These are phyloP conservation scores for Allium fistulosum DNA, from an alignment of 106 monocot genomes.

Conservation along the genomic window DNA sequence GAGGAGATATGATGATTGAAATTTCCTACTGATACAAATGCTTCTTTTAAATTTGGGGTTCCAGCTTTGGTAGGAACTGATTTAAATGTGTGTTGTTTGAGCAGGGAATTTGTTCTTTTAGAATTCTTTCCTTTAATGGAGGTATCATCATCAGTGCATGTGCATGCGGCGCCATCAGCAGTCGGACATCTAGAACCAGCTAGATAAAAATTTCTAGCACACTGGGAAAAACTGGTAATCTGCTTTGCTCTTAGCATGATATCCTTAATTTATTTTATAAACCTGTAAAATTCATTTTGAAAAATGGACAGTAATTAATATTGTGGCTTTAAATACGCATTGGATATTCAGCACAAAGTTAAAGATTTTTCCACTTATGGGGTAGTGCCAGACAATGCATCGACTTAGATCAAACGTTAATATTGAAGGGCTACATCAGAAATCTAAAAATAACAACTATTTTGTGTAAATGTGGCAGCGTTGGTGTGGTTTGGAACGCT, in stretches of 20 bases:
- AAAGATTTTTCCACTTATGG: too few species aligned
- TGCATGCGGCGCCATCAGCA: conserved; percentile 55
- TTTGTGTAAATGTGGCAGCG: too few species aligned
- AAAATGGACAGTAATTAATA: too few species aligned
- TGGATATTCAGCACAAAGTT: too few species aligned
- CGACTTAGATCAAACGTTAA: too few species aligned
- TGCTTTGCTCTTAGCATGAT: conserved; percentile 91
- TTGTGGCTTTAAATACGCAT: too few species aligned
- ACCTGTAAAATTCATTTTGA: too few species aligned
- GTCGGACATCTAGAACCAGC: conserved; percentile 46
- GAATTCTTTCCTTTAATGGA: conserved; percentile 33
- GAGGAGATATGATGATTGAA: conserved; percentile 14
- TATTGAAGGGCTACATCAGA: too few species aligned
- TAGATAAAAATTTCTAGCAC: conserved; percentile 75
- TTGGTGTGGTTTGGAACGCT: too few species aligned
- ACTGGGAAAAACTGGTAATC: conserved; percentile 68
- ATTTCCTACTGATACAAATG: conserved; percentile 20
- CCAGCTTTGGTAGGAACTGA: conserved; percentile 14
- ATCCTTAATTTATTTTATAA: not conserved
- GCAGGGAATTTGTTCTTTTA: conserved; percentile 7
- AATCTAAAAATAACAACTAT: too few species aligned
- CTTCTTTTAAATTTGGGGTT: conserved; percentile 27
- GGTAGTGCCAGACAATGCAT: too few species aligned
- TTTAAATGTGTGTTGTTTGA: conserved; percentile 19
- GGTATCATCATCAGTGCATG: conserved; percentile 74